These are phyloP conservation scores for Rhizopus sp. DNA, from an alignment of 371 early-diverging fungal genomes.

Conservation along the genomic window DNA sequence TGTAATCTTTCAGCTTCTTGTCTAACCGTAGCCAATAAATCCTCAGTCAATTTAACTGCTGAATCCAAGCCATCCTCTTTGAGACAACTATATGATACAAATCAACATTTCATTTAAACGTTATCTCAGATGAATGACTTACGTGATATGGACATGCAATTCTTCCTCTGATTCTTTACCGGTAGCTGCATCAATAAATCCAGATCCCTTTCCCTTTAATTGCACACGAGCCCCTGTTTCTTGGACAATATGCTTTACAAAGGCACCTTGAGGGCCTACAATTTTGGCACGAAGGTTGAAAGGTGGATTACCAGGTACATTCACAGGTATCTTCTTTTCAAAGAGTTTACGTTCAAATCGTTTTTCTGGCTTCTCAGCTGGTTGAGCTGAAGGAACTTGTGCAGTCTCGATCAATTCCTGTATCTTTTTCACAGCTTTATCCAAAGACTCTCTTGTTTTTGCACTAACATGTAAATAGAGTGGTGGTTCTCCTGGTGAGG, in stretches of 20 bases:
- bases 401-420: constrained; percentile 70
- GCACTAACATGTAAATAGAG: constrained; percentile 80
- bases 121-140: constrained; percentile 27
- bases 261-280: constrained; percentile 83
- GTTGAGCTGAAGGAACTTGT: constrained; percentile 25
- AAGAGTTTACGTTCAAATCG: constrained; percentile 45
- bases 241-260: constrained; percentile 86
- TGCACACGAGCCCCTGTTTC: constrained; percentile 80
- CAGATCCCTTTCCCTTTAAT: constrained; percentile 84
- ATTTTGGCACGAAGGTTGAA: constrained; percentile 86
- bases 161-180: constrained; percentile 79
- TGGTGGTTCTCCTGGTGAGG: constrained; percentile 77
- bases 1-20: constrained; percentile 64
- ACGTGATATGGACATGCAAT: constrained; percentile 80
- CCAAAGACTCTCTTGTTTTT: constrained; percentile 63
- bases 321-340: constrained; percentile 73
- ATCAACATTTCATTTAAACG: not conserved
- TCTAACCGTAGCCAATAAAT: constrained; percentile 77
- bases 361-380: constrained; percentile 12
- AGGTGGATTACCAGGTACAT: constrained; percentile 67
- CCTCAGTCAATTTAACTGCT: constrained; percentile 71
- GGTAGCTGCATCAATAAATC: constrained; percentile 69
- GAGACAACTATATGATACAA: constrained; percentile 45
- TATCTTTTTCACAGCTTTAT: constrained; percentile 70
- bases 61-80: constrained; percentile 69